Conservation (phyloP, 371 early-diverging fungal species). For the Zychaea mexicana region DNA sequence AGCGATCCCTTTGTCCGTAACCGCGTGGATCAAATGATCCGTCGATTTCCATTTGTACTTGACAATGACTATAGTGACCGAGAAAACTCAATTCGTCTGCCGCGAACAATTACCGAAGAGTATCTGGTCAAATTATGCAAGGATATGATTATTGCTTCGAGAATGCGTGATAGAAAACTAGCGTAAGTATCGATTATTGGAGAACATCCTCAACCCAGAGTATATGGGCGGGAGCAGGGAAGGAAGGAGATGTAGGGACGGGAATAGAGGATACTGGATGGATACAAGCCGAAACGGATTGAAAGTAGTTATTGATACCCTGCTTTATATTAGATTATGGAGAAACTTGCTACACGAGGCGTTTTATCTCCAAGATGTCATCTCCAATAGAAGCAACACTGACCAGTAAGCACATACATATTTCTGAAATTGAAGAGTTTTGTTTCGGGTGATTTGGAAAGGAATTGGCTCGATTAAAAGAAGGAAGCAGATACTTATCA, state of each 20-base stretch:
- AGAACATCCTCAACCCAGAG: no score
- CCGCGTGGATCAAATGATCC: slow-evolving; percentile 57
- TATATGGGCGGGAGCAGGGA: neutral
- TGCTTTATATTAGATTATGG: slow-evolving; percentile 68
- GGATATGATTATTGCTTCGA: slow-evolving; percentile 60
- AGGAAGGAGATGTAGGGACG: neutral
- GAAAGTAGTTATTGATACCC: no score
- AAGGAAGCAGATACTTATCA: no score
- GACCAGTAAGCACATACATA: slow-evolving; percentile 64
- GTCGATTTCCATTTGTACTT: slow-evolving; percentile 50
- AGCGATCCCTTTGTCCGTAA: slow-evolving; percentile 47
- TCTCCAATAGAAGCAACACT: slow-evolving; percentile 59
- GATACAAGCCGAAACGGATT: no score
- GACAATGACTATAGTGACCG: slow-evolving; percentile 31
- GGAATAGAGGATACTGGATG: no score
- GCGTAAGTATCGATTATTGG: slow-evolving; percentile 54
- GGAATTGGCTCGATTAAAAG: no score
- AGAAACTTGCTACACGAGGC: slow-evolving; percentile 64
- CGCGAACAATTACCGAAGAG: slow-evolving; percentile 55
- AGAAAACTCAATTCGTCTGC: slow-evolving; percentile 34
- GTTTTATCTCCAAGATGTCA: slow-evolving; percentile 75
- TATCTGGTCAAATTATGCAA: slow-evolving; percentile 55
- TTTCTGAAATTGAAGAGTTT: no score
- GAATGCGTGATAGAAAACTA: slow-evolving; percentile 62
- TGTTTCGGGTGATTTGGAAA: no score